A percentile compares a stretch with the other conserved stretches of the same genome.
Evolutionary conservation across 257 asterid genomes (phyloP).

Genomic region (Oldenlandia corymbosa): DNA sequence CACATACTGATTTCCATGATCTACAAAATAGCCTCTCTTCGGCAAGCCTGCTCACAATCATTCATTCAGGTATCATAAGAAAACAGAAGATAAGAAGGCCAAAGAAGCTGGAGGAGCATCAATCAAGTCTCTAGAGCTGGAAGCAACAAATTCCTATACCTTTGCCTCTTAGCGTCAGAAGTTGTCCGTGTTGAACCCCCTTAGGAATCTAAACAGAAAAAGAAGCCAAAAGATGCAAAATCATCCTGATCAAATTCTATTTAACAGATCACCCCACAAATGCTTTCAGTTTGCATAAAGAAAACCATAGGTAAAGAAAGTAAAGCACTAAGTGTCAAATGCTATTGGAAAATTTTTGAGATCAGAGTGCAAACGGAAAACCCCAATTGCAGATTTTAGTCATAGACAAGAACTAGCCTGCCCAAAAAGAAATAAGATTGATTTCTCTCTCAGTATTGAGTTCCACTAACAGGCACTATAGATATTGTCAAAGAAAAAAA

Average conservation of each 20-base stretch:
- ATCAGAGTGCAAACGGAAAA: background rate
- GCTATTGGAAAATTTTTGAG: background rate
- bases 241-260: conserved; percentile 8
- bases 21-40: conserved; percentile 58
- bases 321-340: background rate
- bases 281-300: background rate
- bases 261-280: background rate
- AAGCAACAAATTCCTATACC: conserved; percentile 35
- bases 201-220: conserved; percentile 62
- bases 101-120: background rate
- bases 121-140: background rate
- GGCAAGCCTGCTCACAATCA: conserved; percentile 61
- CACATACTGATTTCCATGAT: conserved; percentile 80
- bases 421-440: background rate
- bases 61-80: background rate
- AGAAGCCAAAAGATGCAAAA: conserved; percentile 18
- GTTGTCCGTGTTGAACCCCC: conserved; percentile 92
- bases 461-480: background rate
- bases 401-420: background rate
- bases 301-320: background rate
- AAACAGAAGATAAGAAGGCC: background rate
- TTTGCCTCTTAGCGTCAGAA: conserved; percentile 70
- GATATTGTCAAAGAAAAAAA: background rate
- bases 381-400: background rate
- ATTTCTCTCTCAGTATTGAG: background rate